Conservation (phyloP, 352 stramenopile genomes). For the Phytopythium aichiense region DNA sequence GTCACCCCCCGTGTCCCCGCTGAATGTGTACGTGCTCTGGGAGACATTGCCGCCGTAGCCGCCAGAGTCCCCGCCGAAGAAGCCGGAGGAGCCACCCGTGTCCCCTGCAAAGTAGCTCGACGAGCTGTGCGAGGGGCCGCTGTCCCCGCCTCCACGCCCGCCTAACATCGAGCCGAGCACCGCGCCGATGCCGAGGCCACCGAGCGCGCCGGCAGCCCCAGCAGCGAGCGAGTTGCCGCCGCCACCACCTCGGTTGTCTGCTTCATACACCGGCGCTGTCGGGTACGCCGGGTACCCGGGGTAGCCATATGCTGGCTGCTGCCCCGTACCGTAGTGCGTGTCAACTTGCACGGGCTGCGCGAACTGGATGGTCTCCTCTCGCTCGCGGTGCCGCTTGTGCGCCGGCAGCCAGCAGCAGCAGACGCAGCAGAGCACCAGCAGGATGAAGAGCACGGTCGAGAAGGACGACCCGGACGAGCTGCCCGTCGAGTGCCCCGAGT, state of each 20-base stretch:
- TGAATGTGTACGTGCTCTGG: conserved; percentile 44
- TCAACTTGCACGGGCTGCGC: conserved; percentile 25
- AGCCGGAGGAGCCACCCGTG: conserved; percentile 10
- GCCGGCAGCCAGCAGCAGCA: conserved; percentile 50
- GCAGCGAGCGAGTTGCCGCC: conserved; percentile 25
- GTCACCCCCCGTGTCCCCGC: conserved; percentile 39
- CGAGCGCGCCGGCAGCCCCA: conserved; percentile 40
- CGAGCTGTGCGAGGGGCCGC: conserved; percentile 1
- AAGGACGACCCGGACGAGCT: conserved; percentile 22
- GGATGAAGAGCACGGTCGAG: conserved; percentile 31
- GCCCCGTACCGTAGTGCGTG: conserved; percentile 38
- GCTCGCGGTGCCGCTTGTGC: conserved; percentile 20
- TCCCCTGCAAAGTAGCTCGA: conserved; percentile 15
- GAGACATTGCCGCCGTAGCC: conserved; percentile 13
- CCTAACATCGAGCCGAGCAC: conserved; percentile 42
- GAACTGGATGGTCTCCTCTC: conserved; percentile 30
- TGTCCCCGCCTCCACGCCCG: conserved; percentile 27
- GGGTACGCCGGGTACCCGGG: conserved; percentile 39
- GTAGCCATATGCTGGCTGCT: conserved; percentile 32
- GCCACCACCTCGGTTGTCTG: conserved; percentile 5
- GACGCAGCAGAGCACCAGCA: conserved; percentile 45
- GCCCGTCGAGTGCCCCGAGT: conserved; percentile 22
- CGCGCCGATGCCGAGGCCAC: conserved; percentile 44
- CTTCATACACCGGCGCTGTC: conserved; percentile 29
- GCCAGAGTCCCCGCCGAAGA: conserved; percentile 40